Conservation (phyloP, 225 moss, liverwort and hornwort species). For the Marchantia polymorpha region DNA sequence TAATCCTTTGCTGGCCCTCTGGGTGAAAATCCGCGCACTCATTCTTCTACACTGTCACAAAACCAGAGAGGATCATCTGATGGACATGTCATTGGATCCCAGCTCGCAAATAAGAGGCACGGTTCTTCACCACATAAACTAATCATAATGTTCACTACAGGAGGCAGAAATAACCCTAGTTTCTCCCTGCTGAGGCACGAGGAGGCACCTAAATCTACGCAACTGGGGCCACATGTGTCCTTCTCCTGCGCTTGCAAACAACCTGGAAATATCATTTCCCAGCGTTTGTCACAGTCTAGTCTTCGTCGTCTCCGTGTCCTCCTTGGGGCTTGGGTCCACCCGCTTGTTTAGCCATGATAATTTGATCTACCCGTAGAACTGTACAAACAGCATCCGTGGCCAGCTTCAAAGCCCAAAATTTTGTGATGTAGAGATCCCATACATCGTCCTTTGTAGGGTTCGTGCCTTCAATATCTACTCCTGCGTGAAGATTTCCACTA, state of each 20-base stretch:
- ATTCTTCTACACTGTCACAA: background rate
- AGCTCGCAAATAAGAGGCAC: background rate
- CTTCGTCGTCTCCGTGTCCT: conserved; percentile 41
- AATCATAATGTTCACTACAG: background rate
- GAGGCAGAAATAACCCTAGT: background rate
- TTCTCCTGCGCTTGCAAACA: too few species aligned
- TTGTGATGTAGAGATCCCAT: conserved; percentile 72
- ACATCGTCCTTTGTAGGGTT: conserved; percentile 60
- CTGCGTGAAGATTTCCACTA: conserved; percentile 58
- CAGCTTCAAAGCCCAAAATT: conserved; percentile 79
- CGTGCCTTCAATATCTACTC: conserved; percentile 71
- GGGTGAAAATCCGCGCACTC: background rate
- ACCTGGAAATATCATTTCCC: too few species aligned
- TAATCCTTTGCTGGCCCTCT: background rate
- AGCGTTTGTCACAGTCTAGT: background rate
- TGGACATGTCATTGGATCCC: background rate
- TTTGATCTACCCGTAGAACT: conserved; percentile 87
- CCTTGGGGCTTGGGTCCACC: conserved; percentile 71
- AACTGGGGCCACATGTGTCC: background rate
- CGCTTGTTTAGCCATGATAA: conserved; percentile 92
- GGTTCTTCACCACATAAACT: background rate
- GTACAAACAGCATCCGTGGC: conserved; percentile 85
- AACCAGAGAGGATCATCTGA: background rate
- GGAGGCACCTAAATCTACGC: background rate
- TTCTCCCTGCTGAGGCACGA: background rate